phyloP scores from a whole-genome alignment of 148 eudicot species.

The Beta vulgaris region DNA sequence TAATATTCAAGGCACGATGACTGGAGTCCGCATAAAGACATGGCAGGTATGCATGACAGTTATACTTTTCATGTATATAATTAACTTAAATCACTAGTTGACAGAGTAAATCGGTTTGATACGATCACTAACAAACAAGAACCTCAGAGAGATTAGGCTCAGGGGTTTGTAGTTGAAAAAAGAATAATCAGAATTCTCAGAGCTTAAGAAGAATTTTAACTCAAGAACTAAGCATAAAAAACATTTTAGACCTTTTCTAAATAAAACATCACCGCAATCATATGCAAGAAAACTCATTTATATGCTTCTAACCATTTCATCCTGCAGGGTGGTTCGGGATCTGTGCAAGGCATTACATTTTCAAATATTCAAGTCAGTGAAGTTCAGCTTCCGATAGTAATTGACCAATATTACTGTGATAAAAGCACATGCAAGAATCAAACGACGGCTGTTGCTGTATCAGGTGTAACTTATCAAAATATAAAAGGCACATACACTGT shows the following conservation, averaged over 20 bases:
- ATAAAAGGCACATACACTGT: constrained; percentile 90
- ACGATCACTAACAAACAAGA: not conserved
- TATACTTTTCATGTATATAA: not conserved
- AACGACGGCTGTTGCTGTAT: constrained; percentile 73
- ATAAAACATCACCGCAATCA: not conserved
- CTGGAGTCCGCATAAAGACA: constrained; percentile 90
- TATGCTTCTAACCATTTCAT: constrained; percentile 1
- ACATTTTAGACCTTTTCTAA: not conserved
- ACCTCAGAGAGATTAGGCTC: constrained; percentile 1
- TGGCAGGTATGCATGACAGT: constrained; percentile 77
- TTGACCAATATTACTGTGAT: constrained; percentile 94
- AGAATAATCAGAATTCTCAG: not conserved
- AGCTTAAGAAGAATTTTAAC: constrained; percentile 4
- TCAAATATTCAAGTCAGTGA: constrained; percentile 79
- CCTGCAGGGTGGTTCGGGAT: constrained; percentile 87
- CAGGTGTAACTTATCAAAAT: constrained; percentile 70
- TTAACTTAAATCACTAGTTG: not conserved
- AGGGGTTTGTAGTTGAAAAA: not conserved
- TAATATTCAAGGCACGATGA: constrained; percentile 72
- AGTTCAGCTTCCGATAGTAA: constrained; percentile 82
- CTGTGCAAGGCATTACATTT: constrained; percentile 70
- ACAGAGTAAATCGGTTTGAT: not conserved
- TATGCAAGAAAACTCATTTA: constrained; percentile 3
- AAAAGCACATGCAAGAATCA: constrained; percentile 70
- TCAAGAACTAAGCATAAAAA: not conserved